phyloP scores from a whole-genome alignment of 805 yeast species.

The Ogataea henricii region DNA sequence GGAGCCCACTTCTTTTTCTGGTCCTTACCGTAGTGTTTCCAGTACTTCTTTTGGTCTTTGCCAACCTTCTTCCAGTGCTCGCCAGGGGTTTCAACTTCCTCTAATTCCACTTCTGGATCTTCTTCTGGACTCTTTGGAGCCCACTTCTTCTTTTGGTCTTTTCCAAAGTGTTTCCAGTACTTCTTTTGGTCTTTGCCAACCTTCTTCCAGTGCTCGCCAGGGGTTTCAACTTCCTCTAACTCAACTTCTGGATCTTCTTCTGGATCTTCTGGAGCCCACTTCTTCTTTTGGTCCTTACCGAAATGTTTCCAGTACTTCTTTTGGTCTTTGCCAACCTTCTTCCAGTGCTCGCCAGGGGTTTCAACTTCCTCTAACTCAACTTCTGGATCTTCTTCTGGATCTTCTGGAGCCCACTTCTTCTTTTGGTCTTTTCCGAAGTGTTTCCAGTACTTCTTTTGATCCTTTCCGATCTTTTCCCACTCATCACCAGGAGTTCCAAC shows the following conservation, averaged over 20 bases:
- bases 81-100: slow-evolving; percentile 19
- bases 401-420: slow-evolving; percentile 26
- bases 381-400: slow-evolving; percentile 12
- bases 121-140: slow-evolving; percentile 20
- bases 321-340: slow-evolving; percentile 23
- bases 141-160: slow-evolving; percentile 29
- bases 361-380: slow-evolving; percentile 10
- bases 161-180: slow-evolving; percentile 29
- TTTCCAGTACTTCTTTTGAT: slow-evolving; percentile 28
- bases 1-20: slow-evolving; percentile 27
- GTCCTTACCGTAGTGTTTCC: slow-evolving; percentile 29
- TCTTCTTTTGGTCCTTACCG: slow-evolving; percentile 29
- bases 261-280: slow-evolving; percentile 25
- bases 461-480: slow-evolving; percentile 28
- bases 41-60: slow-evolving; percentile 25
- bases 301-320: slow-evolving; percentile 28
- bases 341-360: slow-evolving; percentile 25
- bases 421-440: slow-evolving; percentile 28
- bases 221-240: slow-evolving; percentile 13
- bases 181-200: slow-evolving; percentile 24
- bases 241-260: slow-evolving; percentile 3
- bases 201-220: slow-evolving; percentile 26
- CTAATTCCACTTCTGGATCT: slow-evolving; percentile 4
- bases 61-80: slow-evolving; percentile 27
- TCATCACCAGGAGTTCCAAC: slow-evolving; percentile 17